Evolutionary conservation across 306 rosid genomes (phyloP).

Genomic region (Biancaea sappan): DNA sequence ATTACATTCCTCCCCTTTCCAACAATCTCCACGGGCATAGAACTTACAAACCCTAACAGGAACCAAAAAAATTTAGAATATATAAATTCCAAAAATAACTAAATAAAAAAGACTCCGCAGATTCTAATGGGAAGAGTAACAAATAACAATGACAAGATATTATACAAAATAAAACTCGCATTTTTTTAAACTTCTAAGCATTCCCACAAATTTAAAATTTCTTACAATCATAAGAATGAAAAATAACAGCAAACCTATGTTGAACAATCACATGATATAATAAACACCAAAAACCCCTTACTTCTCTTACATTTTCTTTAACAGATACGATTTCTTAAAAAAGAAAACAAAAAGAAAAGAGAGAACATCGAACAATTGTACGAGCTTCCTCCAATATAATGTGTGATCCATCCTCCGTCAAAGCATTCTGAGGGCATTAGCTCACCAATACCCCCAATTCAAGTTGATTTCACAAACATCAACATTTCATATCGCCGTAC

Average conservation of each 20-base stretch:
- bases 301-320: not conserved
- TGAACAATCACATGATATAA: conserved; percentile 4
- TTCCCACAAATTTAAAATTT: not conserved
- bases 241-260: not conserved
- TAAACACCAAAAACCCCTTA: not conserved
- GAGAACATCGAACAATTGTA: no score
- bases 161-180: conserved; percentile 23
- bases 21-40: conserved; percentile 80
- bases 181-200: conserved; percentile 8
- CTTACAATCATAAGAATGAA: not conserved
- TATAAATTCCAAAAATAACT: not conserved
- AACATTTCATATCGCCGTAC: not conserved
- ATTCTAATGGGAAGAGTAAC: not conserved
- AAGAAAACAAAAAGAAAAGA: not conserved
- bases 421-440: not conserved
- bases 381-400: not conserved
- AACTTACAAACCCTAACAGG: conserved; percentile 68
- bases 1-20: conserved; percentile 91
- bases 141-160: not conserved
- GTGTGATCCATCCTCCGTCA: not conserved
- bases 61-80: conserved; percentile 10
- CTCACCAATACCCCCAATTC: not conserved
- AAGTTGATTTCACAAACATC: not conserved
- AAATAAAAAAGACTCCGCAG: not conserved
- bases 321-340: not conserved